Conservation (phyloP, 805 yeast genomes). For the Saturnispora sanitii region DNA sequence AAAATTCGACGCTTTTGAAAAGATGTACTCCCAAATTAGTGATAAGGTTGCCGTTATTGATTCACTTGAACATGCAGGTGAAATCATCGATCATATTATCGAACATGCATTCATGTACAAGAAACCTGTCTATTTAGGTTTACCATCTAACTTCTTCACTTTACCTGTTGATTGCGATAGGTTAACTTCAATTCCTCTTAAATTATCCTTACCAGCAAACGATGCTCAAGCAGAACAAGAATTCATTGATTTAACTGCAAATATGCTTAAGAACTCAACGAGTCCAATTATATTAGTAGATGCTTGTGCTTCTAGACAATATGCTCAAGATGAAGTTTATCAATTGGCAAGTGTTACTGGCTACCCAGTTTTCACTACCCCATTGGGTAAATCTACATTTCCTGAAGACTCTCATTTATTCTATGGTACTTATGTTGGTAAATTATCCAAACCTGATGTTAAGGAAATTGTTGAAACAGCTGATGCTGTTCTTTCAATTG, state of each 20-base stretch:
- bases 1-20: conserved; percentile 67
- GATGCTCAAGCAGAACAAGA: conserved; percentile 55
- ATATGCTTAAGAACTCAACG: conserved; percentile 45
- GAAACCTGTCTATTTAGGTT: conserved; percentile 74
- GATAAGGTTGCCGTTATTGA: conserved; percentile 55
- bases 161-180: conserved; percentile 47
- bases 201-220: conserved; percentile 47
- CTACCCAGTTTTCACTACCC: conserved; percentile 78
- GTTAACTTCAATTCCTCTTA: conserved; percentile 42
- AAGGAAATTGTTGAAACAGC: conserved; percentile 62
- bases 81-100: conserved; percentile 63
- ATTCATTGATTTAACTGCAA: conserved; percentile 43
- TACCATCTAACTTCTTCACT: conserved; percentile 76
- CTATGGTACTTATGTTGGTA: conserved; percentile 82
- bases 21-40: conserved; percentile 68
- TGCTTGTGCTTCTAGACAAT: conserved; percentile 80
- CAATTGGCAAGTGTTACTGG: conserved; percentile 56
- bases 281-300: conserved; percentile 74
- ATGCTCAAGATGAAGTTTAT: conserved; percentile 52
- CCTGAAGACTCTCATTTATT: conserved; percentile 64
- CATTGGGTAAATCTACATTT: conserved; percentile 81
- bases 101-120: conserved; percentile 61
- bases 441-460: conserved; percentile 65
- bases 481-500: conserved; percentile 69
- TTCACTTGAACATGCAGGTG: conserved; percentile 57